Base-by-base conservation (phyloP, 2,329 filamentous ascomycete genomes). In the Neofusicoccum kwambonambiense region DNA sequence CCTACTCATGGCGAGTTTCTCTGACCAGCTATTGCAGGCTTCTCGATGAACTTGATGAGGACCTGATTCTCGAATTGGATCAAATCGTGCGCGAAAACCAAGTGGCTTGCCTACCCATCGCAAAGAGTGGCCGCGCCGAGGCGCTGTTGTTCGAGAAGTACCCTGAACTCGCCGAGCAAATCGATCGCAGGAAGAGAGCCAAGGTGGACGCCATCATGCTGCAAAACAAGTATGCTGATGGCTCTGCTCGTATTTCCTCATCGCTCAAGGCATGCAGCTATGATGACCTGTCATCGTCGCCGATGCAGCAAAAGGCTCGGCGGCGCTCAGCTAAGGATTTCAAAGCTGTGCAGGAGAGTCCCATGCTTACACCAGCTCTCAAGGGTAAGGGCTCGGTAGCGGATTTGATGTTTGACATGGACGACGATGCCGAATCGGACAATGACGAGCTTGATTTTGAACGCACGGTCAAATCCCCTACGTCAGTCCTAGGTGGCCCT, bases 351-450 rank as follows among this genome's bases (percentile, higher is more conserved):
- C 80, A 80, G 1, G 86, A 82, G 64, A 88, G 87, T 67, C 86
- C 87, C 66, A 81, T 83, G 0, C 83, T 85, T 60, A 91, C 87
- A 64, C 92, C 92, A 0, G 82, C 80, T 17, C 80, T 95, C 50
- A 88, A 86, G 63, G 83, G 89, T 1, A 92, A 87, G 71, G 84
- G 83, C 19, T 93, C 90, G 0, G 81, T 84, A 1, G 84, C 83
- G 42, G 93, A 97, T 70, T 83, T 97, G 63, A 96, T 97, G 76
- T 97, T 97, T 73, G 88, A 92, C 69, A 97, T 97, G 93, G 94
- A 97, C 65, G 93, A 96, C 42, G 92, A 93, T 49, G 84, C 83
- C 64, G 68, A 76, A 15, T 72, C 39, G n/a, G 54, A 50, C 17
- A 60, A 31, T 31, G 31, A 57, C 19, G 62, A 44, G 13, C 34